A percentile compares a stretch with the other conserved stretches of the same genome.
phyloP scores from a whole-genome alignment of 176 grass and related monocot genomes.

The Oryza meyeriana region DNA sequence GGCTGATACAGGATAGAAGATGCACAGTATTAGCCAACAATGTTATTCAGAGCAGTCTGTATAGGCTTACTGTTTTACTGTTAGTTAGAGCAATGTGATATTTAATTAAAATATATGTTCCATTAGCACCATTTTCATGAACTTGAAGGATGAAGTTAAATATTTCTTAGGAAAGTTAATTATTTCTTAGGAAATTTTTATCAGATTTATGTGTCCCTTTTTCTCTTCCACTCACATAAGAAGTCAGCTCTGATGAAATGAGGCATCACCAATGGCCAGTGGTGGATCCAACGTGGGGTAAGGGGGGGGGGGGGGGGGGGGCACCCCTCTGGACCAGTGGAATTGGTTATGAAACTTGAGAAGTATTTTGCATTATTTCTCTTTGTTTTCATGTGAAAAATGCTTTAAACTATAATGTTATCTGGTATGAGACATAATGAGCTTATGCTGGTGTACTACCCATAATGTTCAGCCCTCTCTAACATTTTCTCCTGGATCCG shows the following conservation, averaged over 20 bases:
- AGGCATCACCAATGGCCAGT: not conserved
- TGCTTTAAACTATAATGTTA: too few species aligned
- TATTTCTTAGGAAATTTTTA: not conserved
- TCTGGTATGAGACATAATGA: too few species aligned
- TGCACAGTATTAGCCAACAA: conserved; percentile 21
- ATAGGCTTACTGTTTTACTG: not conserved
- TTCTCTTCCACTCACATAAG: not conserved
- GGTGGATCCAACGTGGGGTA: too few species aligned
- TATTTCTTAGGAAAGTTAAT: not conserved
- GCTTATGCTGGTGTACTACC: too few species aligned
- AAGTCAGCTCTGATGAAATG: not conserved
- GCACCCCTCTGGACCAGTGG: too few species aligned
- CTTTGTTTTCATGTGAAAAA: too few species aligned
- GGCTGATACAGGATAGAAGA: conserved; percentile 44
- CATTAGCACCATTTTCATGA: not conserved
- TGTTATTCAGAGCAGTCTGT: not conserved
- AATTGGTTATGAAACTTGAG: too few species aligned
- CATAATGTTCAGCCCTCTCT: too few species aligned
- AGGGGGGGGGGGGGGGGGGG: too few species aligned
- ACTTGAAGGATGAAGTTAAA: not conserved
- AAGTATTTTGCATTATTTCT: too few species aligned
- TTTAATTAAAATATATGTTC: not conserved
- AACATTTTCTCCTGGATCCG: too few species aligned
- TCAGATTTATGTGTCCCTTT: not conserved
- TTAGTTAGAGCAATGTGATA: not conserved